Evolutionary conservation across 768 basidiomycete species (phyloP).

Genomic region (Agaricus blazei): DNA sequence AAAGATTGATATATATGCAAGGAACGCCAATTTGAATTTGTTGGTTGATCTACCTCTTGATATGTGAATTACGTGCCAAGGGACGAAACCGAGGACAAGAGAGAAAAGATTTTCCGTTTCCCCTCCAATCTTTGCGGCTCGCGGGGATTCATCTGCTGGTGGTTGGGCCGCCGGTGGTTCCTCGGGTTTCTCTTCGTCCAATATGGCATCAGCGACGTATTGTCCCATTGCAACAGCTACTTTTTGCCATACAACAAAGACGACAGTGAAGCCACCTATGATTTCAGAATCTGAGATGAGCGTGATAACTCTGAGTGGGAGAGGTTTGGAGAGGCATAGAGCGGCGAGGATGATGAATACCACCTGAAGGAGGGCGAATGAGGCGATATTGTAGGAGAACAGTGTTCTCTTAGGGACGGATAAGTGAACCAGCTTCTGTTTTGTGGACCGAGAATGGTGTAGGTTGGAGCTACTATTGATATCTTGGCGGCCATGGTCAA

Average conservation of each 20-base stretch:
- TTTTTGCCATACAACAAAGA: constrained; percentile 6
- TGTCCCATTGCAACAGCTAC: neutral
- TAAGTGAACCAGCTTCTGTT: no score
- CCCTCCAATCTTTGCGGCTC: no score
- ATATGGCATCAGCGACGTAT: constrained; percentile 4
- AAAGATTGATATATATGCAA: constrained; percentile 1
- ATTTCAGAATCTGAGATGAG: constrained; percentile 3
- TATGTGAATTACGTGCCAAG: no score
- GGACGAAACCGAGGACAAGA: no score
- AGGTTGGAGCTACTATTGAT: no score
- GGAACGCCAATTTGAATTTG: constrained; percentile 7
- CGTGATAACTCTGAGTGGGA: constrained; percentile 1
- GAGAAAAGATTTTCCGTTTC: no score
- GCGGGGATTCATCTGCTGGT: no score
- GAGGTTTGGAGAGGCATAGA: constrained; percentile 1
- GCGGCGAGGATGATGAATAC: constrained; percentile 5
- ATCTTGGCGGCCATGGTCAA: no score
- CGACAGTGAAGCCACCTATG: constrained; percentile 8
- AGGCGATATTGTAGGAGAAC: neutral
- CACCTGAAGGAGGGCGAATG: neutral
- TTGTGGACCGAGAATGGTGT: no score
- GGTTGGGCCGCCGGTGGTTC: no score
- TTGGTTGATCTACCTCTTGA: neutral
- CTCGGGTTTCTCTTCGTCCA: constrained; percentile 4
- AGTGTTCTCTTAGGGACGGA: neutral